These are phyloP conservation scores for Venturia asperata DNA, from an alignment of 2,329 filamentous ascomycete genomes.

Conservation along the genomic window DNA sequence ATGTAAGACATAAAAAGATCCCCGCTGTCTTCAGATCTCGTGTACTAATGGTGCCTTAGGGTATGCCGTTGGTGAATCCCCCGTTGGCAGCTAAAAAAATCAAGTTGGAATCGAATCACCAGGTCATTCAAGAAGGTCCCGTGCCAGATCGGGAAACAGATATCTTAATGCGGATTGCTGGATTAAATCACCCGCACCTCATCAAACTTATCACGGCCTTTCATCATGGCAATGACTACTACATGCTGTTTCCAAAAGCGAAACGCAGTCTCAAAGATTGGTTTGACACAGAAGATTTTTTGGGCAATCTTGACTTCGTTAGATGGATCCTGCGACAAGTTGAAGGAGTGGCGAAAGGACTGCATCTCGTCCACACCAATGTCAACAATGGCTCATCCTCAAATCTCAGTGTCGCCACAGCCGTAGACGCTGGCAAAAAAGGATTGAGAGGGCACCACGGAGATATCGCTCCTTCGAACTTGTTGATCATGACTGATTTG, in stretches of 20 bases:
- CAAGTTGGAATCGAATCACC: no score
- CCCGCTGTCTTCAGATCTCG: no score
- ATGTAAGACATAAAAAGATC: no score
- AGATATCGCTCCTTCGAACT: neutral
- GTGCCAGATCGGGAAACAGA: conserved; percentile 17
- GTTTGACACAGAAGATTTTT: neutral
- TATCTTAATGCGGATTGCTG: neutral
- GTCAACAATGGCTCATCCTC: neutral
- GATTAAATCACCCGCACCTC: neutral
- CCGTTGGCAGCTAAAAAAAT: no score
- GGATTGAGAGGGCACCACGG: neutral
- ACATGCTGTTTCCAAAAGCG: neutral
- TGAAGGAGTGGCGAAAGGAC: neutral
- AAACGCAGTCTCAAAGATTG: neutral
- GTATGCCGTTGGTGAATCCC: no score
- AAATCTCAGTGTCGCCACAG: neutral
- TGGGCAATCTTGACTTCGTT: conserved; percentile 1
- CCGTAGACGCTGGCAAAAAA: neutral
- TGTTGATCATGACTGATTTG: neutral
- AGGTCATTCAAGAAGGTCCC: no score
- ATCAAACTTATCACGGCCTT: conserved; percentile 1
- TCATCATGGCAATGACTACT: neutral
- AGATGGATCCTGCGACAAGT: neutral
- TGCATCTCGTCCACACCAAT: neutral
- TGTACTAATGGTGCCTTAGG: no score